Conservation (phyloP, 306 rosid species). For the Castanea crenata region DNA sequence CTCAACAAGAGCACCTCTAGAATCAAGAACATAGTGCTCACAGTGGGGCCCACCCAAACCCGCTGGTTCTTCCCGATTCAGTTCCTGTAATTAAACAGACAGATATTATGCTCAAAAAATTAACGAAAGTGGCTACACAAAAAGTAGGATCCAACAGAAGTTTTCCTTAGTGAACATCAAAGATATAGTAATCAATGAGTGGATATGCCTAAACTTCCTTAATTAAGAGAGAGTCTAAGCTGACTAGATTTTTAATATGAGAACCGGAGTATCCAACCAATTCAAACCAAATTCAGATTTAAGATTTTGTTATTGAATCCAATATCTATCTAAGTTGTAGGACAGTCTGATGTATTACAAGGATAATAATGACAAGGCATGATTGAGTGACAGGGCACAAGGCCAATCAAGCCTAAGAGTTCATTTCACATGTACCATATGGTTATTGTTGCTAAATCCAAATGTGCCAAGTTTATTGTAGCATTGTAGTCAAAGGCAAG, state of each 20-base stretch:
- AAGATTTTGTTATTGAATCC: background rate
- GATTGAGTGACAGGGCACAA: too few relatives aligned
- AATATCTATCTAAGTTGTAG: background rate
- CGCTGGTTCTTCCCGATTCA: constrained; percentile 91
- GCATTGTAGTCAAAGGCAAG: too few relatives aligned
- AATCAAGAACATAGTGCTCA: constrained; percentile 81
- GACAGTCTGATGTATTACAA: background rate
- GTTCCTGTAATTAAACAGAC: constrained; percentile 58
- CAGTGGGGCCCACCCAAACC: constrained; percentile 92
- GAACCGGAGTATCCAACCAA: background rate
- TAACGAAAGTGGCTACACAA: background rate
- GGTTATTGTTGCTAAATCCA: too few relatives aligned
- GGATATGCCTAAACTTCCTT: too few relatives aligned
- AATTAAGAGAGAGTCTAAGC: background rate
- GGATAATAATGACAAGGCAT: too few relatives aligned
- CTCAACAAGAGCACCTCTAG: constrained; percentile 96
- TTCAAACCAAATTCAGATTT: background rate
- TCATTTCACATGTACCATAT: too few relatives aligned
- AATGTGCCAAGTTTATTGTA: too few relatives aligned
- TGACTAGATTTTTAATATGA: background rate
- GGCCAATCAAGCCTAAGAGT: too few relatives aligned
- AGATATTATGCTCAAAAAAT: constrained; percentile 7
- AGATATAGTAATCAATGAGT: too few relatives aligned
- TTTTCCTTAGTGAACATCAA: too few relatives aligned
- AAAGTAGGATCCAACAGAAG: too few relatives aligned